phyloP scores from a whole-genome alignment of 78 protist species.

The Dictyostelium firmibasis region DNA sequence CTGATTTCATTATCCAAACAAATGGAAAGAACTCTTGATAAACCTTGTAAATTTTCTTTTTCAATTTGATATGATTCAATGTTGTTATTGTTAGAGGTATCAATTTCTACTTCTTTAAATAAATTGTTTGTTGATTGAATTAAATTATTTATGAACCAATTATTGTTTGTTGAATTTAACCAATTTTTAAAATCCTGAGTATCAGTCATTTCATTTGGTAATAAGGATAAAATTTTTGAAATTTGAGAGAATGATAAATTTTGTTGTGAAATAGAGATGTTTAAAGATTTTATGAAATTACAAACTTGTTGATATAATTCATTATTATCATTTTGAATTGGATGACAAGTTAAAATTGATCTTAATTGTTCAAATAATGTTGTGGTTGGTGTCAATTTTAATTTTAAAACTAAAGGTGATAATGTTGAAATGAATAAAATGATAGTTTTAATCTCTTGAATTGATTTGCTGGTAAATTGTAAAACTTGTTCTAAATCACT shows the following conservation, averaged over 20 bases:
- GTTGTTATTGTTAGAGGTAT: not conserved
- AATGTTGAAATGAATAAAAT: not conserved
- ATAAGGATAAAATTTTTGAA: not conserved
- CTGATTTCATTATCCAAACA: not conserved
- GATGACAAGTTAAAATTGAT: not conserved
- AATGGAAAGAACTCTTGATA: not conserved
- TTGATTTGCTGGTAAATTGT: not conserved
- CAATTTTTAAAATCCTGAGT: not conserved
- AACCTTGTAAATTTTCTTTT: not conserved
- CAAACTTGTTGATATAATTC: constrained; percentile 2
- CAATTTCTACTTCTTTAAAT: not conserved
- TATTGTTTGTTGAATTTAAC: not conserved
- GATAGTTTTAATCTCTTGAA: not conserved
- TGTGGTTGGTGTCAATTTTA: not conserved
- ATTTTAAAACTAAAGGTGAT: not conserved
- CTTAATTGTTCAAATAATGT: not conserved
- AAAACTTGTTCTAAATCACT: not conserved
- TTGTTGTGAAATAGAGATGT: not conserved
- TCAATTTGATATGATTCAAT: not conserved
- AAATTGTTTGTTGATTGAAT: not conserved
- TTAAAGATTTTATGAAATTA: not conserved
- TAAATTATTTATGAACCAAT: constrained; percentile 7
- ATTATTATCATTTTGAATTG: constrained; percentile 27
- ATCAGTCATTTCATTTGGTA: not conserved
- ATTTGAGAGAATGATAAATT: not conserved